These are phyloP conservation scores for Hypocreales sp. DNA, from an alignment of 2,329 filamentous ascomycete genomes.

Conservation along the genomic window DNA sequence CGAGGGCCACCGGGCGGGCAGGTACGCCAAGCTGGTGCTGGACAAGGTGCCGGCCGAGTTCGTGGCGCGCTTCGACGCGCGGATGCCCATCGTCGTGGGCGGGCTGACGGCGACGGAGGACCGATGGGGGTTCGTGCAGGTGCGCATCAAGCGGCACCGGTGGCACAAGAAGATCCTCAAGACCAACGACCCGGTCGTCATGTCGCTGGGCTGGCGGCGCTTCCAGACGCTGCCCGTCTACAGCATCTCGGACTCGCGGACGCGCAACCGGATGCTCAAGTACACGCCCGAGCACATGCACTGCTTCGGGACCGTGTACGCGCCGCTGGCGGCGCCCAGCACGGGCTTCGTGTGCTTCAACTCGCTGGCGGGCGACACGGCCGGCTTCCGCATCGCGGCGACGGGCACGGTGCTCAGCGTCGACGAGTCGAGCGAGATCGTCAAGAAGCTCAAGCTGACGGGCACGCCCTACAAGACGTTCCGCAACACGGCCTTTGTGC, in stretches of 20 bases:
- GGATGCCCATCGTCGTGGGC: slow-evolving; percentile 73
- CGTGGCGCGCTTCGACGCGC: slow-evolving; percentile 63
- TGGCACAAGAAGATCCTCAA: slow-evolving; percentile 99
- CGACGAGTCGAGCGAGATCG: slow-evolving; percentile 90
- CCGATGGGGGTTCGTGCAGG: slow-evolving; percentile 87
- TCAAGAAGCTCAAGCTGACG: slow-evolving; percentile 97
- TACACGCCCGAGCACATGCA: slow-evolving; percentile 99
- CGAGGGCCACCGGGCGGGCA: slow-evolving; percentile 82
- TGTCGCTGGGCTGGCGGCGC: slow-evolving; percentile 88
- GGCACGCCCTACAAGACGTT: slow-evolving; percentile 94
- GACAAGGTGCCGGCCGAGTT: slow-evolving; percentile 88
- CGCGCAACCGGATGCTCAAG: slow-evolving; percentile 93
- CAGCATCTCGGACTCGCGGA: slow-evolving; percentile 86
- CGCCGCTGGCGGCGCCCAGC: slow-evolving; percentile 86
- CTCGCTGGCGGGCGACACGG: slow-evolving; percentile 67
- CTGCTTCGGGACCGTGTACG: slow-evolving; percentile 92
- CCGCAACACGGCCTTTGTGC: slow-evolving; percentile 98
- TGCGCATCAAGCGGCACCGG: slow-evolving; percentile 89
- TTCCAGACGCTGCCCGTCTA: slow-evolving; percentile 91
- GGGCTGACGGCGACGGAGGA: slow-evolving; percentile 91
- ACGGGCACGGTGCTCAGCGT: slow-evolving; percentile 89
- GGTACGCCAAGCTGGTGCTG: slow-evolving; percentile 82
- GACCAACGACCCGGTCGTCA: slow-evolving; percentile 92
- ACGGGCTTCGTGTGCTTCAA: slow-evolving; percentile 93
- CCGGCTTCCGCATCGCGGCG: slow-evolving; percentile 86